Percentiles rank a stretch among this genome's conserved stretches.
phyloP scores from a whole-genome alignment of 257 asterid species.

The Henckelia pumila region DNA sequence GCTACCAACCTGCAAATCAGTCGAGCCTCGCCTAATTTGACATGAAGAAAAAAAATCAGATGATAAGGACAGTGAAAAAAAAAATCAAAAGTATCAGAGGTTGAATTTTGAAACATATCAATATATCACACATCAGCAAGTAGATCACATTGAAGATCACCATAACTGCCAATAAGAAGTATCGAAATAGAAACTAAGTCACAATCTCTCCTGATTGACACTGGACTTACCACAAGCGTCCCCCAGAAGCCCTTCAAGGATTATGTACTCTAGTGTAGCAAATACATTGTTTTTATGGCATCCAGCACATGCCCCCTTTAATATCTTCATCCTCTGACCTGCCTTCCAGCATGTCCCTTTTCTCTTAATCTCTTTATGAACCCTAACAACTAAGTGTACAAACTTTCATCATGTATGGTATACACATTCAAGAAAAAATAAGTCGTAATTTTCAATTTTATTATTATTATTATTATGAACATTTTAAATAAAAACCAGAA shows the following conservation, averaged over 20 bases:
- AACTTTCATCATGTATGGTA: constrained; percentile 11
- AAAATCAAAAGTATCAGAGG: not conserved
- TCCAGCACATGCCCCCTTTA: constrained; percentile 71
- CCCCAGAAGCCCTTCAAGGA: constrained; percentile 62
- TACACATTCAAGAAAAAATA: constrained; percentile 6
- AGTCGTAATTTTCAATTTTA: constrained; percentile 5
- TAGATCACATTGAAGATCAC: constrained; percentile 2
- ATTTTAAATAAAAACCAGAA: not conserved
- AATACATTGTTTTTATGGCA: constrained; percentile 37
- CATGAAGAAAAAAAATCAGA: constrained; percentile 23
- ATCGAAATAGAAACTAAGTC: not conserved
- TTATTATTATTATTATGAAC: not conserved
- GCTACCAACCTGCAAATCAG: constrained; percentile 67
- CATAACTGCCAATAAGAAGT: not conserved
- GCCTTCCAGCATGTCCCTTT: constrained; percentile 55
- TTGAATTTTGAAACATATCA: not conserved
- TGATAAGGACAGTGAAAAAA: constrained; percentile 12
- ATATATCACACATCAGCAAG: too few species aligned
- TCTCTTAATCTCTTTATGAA: constrained; percentile 51
- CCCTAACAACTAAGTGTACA: constrained; percentile 47
- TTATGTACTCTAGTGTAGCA: constrained; percentile 63
- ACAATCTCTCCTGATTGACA: constrained; percentile 1
- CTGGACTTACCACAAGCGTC: constrained; percentile 59
- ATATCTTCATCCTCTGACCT: constrained; percentile 61
- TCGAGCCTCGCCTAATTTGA: constrained; percentile 56